A percentile compares a stretch with the other conserved stretches of the same genome.
Conservation (phyloP, 2,329 filamentous ascomycete genomes). For the Chrysoporthe deuterocubensis region DNA sequence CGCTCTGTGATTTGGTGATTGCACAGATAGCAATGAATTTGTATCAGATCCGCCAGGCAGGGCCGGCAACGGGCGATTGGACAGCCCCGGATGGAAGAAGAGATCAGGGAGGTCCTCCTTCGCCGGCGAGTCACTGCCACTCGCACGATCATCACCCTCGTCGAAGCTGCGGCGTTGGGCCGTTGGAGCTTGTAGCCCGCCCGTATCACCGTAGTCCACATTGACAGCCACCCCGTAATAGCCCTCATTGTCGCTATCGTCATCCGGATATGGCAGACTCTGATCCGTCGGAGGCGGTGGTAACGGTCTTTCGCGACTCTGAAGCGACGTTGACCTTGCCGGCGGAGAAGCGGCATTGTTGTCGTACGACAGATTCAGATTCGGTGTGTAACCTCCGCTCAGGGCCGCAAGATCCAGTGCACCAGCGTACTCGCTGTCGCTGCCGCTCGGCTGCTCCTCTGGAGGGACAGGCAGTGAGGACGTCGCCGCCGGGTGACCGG, state of each 20-base stretch:
- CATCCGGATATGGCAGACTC: slow-evolving; percentile 47
- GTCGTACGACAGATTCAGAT: slow-evolving; percentile 55
- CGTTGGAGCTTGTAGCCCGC: slow-evolving; percentile 78
- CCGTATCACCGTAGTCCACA: slow-evolving; percentile 89
- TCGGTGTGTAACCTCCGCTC: slow-evolving; percentile 70
- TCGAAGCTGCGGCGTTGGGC: slow-evolving; percentile 84
- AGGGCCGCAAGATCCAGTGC: slow-evolving; percentile 74
- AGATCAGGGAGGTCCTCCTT: slow-evolving; percentile 83
- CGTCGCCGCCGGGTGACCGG: slow-evolving; percentile 36
- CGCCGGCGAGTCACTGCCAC: slow-evolving; percentile 66
- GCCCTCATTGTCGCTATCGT: slow-evolving; percentile 40
- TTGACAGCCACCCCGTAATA: slow-evolving; percentile 51
- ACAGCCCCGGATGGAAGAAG: slow-evolving; percentile 88
- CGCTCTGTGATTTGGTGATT: slow-evolving; percentile 47
- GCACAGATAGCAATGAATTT: slow-evolving; percentile 54
- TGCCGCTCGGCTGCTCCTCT: slow-evolving; percentile 55
- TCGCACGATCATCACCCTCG: slow-evolving; percentile 80
- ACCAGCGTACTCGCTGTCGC: slow-evolving; percentile 71
- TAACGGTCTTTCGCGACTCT: slow-evolving; percentile 24
- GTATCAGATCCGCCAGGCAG: slow-evolving; percentile 67
- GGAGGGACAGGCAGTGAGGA: slow-evolving; percentile 50
- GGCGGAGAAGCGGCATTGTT: slow-evolving; percentile 49
- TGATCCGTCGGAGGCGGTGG: slow-evolving; percentile 42
- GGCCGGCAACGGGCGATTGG: slow-evolving; percentile 65
- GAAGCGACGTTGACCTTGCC: slow-evolving; percentile 37